A percentile compares a stretch with the other conserved stretches of the same genome.
Evolutionary conservation across 1,139 yeast species (phyloP).

Genomic region (Torulaspora pretoriensis): DNA sequence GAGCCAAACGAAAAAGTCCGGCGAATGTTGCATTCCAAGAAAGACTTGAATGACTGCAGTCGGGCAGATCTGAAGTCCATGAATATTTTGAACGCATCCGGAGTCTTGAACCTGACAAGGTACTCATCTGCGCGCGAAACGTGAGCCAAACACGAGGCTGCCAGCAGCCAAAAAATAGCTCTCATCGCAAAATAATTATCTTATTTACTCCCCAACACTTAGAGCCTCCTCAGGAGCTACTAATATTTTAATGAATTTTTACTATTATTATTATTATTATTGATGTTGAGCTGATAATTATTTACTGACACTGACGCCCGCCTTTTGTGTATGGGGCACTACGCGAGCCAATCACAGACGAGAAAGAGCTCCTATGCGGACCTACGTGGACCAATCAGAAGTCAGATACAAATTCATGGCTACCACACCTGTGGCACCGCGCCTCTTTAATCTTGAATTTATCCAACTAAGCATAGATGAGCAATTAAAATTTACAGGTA

Average conservation of each 20-base stretch:
- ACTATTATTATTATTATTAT: background rate
- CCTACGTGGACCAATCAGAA: background rate
- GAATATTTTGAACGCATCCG: conserved; percentile 25
- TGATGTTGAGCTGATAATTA: background rate
- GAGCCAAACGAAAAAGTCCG: conserved; percentile 52
- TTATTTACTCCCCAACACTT: background rate
- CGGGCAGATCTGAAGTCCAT: conserved; percentile 23
- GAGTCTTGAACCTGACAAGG: conserved; percentile 29
- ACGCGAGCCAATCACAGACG: conserved; percentile 1
- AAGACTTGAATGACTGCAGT: conserved; percentile 24
- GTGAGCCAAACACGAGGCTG: conserved; percentile 1
- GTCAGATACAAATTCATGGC: background rate
- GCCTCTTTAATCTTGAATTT: background rate
- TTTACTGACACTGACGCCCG: conserved; percentile 6
- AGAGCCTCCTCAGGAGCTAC: background rate
- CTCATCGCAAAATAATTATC: background rate
- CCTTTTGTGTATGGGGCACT: background rate
- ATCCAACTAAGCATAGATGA: background rate
- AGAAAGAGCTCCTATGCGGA: background rate
- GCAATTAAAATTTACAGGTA: no score
- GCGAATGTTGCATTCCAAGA: conserved; percentile 30
- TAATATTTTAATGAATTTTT: background rate
- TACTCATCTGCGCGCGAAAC: conserved; percentile 23
- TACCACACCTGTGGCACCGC: conserved; percentile 7
- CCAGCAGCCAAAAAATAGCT: background rate